Evolutionary conservation across 371 early-diverging fungal species (phyloP).

Genomic region (Apophysomyces ossiformis): DNA sequence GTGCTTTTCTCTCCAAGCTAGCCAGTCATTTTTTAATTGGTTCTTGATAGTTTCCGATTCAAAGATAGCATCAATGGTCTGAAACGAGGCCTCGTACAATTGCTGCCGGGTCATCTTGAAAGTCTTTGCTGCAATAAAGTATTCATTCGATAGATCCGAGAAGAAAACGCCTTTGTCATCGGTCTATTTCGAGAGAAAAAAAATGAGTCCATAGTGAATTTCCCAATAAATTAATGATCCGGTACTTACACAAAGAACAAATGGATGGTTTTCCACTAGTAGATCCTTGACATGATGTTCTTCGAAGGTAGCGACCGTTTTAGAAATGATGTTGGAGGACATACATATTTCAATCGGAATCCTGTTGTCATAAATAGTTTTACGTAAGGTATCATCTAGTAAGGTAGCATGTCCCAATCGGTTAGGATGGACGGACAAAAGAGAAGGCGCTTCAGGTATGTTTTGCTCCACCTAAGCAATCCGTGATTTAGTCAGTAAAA

Average conservation of each 20-base stretch:
- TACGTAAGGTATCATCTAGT: constrained; percentile 42
- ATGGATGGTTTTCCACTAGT: constrained; percentile 51
- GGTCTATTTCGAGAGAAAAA: constrained; percentile 37
- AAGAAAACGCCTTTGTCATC: constrained; percentile 66
- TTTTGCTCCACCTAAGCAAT: constrained; percentile 31
- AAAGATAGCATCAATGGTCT: constrained; percentile 57
- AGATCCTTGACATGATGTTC: constrained; percentile 63
- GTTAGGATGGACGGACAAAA: constrained; percentile 51
- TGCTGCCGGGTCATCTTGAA: constrained; percentile 40
- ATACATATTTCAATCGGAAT: constrained; percentile 70
- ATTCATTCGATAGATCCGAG: constrained; percentile 57
- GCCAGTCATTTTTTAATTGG: constrained; percentile 37
- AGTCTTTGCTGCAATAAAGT: constrained; percentile 40
- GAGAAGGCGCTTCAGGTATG: constrained; percentile 46
- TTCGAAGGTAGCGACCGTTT: constrained; percentile 53
- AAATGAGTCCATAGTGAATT: neutral
- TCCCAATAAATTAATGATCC: neutral
- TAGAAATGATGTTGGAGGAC: constrained; percentile 68
- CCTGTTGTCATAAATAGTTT: constrained; percentile 35
- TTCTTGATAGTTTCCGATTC: constrained; percentile 35
- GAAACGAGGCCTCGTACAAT: constrained; percentile 45
- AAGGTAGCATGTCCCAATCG: constrained; percentile 69
- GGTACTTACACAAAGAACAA: constrained; percentile 60
- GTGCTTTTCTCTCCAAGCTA: constrained; percentile 33
- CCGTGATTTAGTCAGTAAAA: neutral